Percentiles rank a stretch among this genome's conserved stretches.
Conservation (phyloP, 192 early-diverging fungal genomes). For the Lobulomyces angularis region DNA sequence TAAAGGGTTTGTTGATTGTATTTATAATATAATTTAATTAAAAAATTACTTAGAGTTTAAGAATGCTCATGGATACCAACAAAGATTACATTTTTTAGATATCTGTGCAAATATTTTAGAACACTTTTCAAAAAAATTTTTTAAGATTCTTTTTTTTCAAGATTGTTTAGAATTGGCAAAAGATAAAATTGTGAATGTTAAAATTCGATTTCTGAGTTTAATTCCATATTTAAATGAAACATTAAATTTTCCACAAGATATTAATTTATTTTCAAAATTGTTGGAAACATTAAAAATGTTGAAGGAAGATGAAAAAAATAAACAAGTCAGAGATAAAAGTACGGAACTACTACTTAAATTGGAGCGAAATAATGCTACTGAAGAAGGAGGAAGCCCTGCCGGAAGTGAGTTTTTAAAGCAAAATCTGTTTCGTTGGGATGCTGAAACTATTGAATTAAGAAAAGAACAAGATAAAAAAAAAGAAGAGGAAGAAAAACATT, state of each 20-base stretch:
- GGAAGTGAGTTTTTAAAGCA: too few relatives aligned
- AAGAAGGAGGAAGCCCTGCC: too few relatives aligned
- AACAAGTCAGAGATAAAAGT: slow-evolving; percentile 10
- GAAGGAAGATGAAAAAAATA: slow-evolving; percentile 9
- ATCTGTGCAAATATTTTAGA: slow-evolving; percentile 11
- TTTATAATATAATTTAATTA: not conserved
- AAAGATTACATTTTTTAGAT: slow-evolving; percentile 23
- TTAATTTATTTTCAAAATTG: slow-evolving; percentile 10
- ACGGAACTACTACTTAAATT: not conserved
- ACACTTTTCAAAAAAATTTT: slow-evolving; percentile 26
- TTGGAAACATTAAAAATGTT: slow-evolving; percentile 12
- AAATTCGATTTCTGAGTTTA: slow-evolving; percentile 15
- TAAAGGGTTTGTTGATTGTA: slow-evolving; percentile 4
- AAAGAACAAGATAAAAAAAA: slow-evolving; percentile 1
- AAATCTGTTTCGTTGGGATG: too few relatives aligned
- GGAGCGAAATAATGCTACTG: too few relatives aligned
- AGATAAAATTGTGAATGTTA: slow-evolving; percentile 32
- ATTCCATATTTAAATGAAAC: slow-evolving; percentile 14
- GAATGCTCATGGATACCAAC: slow-evolving; percentile 17
- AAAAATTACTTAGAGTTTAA: slow-evolving; percentile 22
- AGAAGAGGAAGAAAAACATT: slow-evolving; percentile 13
- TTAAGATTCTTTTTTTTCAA: slow-evolving; percentile 22
- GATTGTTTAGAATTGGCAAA: slow-evolving; percentile 16
- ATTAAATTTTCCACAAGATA: slow-evolving; percentile 15
- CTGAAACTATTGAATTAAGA: not conserved